Base-by-base conservation (phyloP, 108 stramenopile species). In the Nannochloropsis gaditana region DNA sequence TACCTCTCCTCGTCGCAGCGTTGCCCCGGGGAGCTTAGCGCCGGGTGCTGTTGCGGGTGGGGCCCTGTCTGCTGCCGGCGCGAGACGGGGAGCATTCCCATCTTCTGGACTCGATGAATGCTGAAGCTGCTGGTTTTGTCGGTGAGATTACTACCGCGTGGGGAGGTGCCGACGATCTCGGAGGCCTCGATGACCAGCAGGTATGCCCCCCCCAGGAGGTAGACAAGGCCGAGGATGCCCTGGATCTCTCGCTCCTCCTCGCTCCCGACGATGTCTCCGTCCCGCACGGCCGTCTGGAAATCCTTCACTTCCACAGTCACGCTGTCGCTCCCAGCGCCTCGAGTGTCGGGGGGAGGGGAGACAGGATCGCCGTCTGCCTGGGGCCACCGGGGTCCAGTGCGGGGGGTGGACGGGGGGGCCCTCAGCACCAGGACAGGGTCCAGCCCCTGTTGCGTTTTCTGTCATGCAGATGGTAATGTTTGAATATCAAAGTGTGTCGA, bases 71-170 rank as follows among this genome's bases (percentile, higher is more conserved):
- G 59, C 6, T 73, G 59, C 19, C 2, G 1, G 59, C 59, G 59
- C 19, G 59, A 73, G 3, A 73, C n/a, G 59, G 59, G 59, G 59
- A 73, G 19, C 59, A 73, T n/a, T n/a, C 59, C 59, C 59, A 73
- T 73, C n/a, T 73, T 73, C 59, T n/a, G 15, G 2, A 73, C 59
- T n/a, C 59, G 59, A n/a, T 73, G 59, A 3, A 73, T 73, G 59
- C 59, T 73, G n/a, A 15, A 73, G 59, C 59, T 73, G 59, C 59
- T 73, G 59, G 59, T 73, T 73, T n/a, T 73, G 59, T n/a, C n/a
- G n/a, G 19, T 73, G 59, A 15, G 19, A n/a, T n/a, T 8, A n/a
- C n/a, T 73, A n/a, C 59, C 59, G n/a, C 8, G 59, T n/a, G 59
- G 59, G 59, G 59, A 15, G 59, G 19, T 73, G 4, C 59, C 59